A percentile compares a stretch with the other conserved stretches of the same genome.
Evolutionary conservation across 495 filamentous ascomycete genomes (phyloP).

Genomic region (Daldinia bambusicola): DNA sequence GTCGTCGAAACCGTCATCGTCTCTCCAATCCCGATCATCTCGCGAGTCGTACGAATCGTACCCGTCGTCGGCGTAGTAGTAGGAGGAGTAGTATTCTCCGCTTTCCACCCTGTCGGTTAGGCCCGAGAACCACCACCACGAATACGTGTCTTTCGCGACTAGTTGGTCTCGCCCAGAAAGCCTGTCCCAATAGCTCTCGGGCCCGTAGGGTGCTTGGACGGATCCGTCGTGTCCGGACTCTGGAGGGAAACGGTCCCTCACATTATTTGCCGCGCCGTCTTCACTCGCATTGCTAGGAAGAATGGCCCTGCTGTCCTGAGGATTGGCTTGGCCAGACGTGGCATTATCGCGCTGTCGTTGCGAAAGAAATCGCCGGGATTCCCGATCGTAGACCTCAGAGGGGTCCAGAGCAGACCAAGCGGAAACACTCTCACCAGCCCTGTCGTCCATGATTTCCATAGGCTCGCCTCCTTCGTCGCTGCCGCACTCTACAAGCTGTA

Average conservation of each 20-base stretch:
- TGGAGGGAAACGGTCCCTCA: no score
- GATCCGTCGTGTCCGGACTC: no score
- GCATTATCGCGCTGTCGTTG: neutral
- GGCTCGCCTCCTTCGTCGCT: neutral
- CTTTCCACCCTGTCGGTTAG: neutral
- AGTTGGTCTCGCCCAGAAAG: neutral
- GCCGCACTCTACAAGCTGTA: neutral
- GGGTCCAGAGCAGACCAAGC: neutral
- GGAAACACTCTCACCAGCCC: neutral
- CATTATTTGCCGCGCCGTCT: neutral
- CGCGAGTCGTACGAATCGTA: neutral
- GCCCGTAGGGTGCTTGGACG: no score
- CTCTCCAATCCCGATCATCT: neutral
- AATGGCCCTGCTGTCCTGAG: neutral
- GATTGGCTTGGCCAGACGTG: neutral
- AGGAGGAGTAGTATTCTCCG: neutral
- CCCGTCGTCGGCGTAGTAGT: neutral
- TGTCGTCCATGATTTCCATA: neutral
- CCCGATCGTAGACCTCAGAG: neutral
- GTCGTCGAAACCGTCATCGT: neutral
- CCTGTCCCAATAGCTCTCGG: neutral
- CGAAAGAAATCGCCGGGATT: neutral
- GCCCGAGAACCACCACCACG: conserved; percentile 16
- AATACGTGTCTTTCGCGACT: neutral
- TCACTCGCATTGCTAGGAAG: neutral